Base-by-base conservation (phyloP, 495 filamentous ascomycete species). In the Usnea hakonensis region DNA sequence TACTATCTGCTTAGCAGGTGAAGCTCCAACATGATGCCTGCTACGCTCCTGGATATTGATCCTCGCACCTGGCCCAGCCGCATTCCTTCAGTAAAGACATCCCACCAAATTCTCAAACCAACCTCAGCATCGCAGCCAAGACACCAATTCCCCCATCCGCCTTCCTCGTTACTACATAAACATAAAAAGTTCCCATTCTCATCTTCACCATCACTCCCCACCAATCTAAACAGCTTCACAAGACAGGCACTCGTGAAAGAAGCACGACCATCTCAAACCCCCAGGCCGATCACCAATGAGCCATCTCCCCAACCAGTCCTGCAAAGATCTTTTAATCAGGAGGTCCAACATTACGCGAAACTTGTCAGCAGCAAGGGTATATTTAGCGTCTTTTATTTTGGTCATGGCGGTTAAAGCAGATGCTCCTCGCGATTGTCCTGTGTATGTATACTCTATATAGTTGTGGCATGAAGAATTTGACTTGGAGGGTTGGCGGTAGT, bases 301-400 rank as follows among this genome's bases (percentile, higher is more conserved):
- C 17, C 21, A 64, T 17, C 21, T 36, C 9, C 19, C 38, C 19
- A 35, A 65, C 63, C 16, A 77, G 59, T 26, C 70, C 71, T 5
- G 67, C 68, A 40, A 62, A 67, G 1, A 75, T 53, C 41, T 65
- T 60, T 75, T 74, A 77, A 56, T 77, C 75, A 43, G 2, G 64
- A 64, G 1, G 76, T n/a, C n/a, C n/a, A n/a, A 63, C 9, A 71
- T 67, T 58, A 60, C 63, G 58, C 69, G 69, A 68, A 74, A 77
- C 19, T 71, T 69, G 11, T 73, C 75, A 35, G 73, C 76, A 9
- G 67, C 68, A 57, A 76, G 73, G 58, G 65, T 71, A 76, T 30
- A 77, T 63, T 36, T 68, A 54, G 36, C 69, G 71, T 41, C 40
- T 58, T 28, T 38, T 3, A 37, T 55, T 23, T 41, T 11, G 46